Evolutionary conservation across 2,329 filamentous ascomycete genomes (phyloP).

Genomic region (Trichoderma sp.): DNA sequence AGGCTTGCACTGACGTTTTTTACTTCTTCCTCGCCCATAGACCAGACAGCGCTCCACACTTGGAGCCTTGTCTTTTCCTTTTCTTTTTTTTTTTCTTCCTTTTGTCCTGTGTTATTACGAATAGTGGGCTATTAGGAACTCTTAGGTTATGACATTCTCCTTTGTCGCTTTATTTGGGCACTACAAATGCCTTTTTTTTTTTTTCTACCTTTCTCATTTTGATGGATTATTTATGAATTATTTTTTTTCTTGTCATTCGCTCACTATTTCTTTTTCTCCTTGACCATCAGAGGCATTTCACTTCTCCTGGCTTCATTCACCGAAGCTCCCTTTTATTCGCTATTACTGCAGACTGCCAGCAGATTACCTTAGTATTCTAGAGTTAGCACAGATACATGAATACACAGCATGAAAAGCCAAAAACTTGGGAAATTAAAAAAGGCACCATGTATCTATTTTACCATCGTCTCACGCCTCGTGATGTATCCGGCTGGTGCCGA

Average conservation of each 20-base stretch:
- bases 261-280: not conserved
- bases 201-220: not conserved
- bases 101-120: conserved; percentile 6
- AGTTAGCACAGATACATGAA: not conserved
- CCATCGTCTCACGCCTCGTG: not conserved
- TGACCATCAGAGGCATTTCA: not conserved
- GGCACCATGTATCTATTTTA: not conserved
- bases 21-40: not conserved
- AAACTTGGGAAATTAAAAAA: not conserved
- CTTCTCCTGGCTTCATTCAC: not conserved
- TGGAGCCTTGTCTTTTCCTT: not conserved
- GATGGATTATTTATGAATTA: not conserved
- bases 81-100: not conserved
- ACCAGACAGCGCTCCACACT: not conserved
- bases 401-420: not conserved
- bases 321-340: not conserved
- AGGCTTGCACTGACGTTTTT: not conserved
- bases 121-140: not conserved
- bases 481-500: conserved; percentile 16
- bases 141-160: not conserved
- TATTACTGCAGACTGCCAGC: not conserved
- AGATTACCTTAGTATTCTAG: not conserved
- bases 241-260: not conserved
- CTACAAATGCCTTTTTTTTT: not conserved
- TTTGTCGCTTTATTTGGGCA: not conserved